Evolutionary conservation across 371 early-diverging fungal genomes (phyloP).

Genomic region (Mucor racemosus): DNA sequence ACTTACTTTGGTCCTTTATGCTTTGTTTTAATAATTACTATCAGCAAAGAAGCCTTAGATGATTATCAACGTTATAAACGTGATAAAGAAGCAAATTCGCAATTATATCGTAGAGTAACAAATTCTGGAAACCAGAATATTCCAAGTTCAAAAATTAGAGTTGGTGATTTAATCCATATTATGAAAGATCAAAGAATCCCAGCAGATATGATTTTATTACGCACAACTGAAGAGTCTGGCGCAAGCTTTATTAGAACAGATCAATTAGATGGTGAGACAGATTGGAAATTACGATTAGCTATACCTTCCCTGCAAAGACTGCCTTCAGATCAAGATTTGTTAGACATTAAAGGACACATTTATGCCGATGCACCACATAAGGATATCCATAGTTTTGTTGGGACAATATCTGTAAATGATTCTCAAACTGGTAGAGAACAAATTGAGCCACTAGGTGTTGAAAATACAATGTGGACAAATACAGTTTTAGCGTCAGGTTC

Average conservation of each 20-base stretch:
- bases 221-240: conserved; percentile 86
- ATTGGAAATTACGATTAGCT: conserved; percentile 97
- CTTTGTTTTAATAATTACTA: conserved; percentile 93
- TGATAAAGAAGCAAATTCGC: conserved; percentile 95
- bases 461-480: conserved; percentile 99
- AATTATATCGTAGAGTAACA: conserved; percentile 72
- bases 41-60: conserved; percentile 96
- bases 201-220: conserved; percentile 90
- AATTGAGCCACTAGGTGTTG: conserved; percentile 80
- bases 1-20: conserved; percentile 96
- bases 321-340: conserved; percentile 60
- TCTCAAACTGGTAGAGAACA: conserved; percentile 53
- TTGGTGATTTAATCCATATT: conserved; percentile 94
- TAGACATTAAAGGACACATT: conserved; percentile 69
- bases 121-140: conserved; percentile 63
- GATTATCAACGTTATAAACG: conserved; percentile 91
- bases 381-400: conserved; percentile 96
- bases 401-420: conserved; percentile 71
- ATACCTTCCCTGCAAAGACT: conserved; percentile 82
- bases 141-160: conserved; percentile 86
- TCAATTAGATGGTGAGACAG: conserved; percentile 99
- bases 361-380: conserved; percentile 93
- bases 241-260: conserved; percentile 99
- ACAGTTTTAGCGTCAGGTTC: conserved; percentile 96
- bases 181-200: conserved; percentile 94